Conservation (phyloP, 768 basidiomycete genomes). For the Lyophyllum semitale region DNA sequence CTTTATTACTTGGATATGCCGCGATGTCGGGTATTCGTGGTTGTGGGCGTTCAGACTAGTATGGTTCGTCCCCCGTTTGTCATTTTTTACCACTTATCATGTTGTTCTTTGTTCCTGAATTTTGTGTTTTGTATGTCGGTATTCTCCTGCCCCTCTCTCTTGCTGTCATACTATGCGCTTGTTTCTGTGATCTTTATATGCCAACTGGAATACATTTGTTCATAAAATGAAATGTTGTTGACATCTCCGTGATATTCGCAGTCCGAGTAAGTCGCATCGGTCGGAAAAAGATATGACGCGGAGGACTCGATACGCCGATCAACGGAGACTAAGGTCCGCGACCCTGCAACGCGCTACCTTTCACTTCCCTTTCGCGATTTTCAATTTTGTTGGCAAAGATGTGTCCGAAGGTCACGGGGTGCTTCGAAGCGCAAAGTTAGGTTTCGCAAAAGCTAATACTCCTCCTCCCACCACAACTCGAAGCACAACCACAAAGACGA, state of each 20-base stretch:
- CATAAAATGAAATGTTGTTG: background rate
- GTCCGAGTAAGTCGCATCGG: slow-evolving; percentile 13
- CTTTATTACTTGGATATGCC: background rate
- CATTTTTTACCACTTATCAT: background rate
- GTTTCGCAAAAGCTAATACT: background rate
- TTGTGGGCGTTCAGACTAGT: too few relatives aligned
- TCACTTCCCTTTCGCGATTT: background rate
- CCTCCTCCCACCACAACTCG: slow-evolving; percentile 6
- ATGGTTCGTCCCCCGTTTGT: too few relatives aligned
- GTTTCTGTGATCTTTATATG: background rate
- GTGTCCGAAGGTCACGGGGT: background rate
- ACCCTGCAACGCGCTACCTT: background rate
- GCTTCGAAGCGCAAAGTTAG: background rate
- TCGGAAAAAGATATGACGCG: background rate
- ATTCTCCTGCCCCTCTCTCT: too few relatives aligned
- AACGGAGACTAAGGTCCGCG: background rate
- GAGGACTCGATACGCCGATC: slow-evolving; percentile 10
- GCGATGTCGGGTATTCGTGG: background rate
- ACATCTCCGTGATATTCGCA: slow-evolving; percentile 9
- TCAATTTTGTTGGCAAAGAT: background rate
- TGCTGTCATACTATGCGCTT: slow-evolving; percentile 10
- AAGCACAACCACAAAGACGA: background rate
- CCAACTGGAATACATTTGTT: too few relatives aligned
- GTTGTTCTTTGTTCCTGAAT: background rate
- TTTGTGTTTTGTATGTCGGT: too few relatives aligned